A percentile compares a stretch with the other conserved stretches of the same genome.
Evolutionary conservation across 257 asterid genomes (phyloP).

Genomic region (Solanum appendiculatum): DNA sequence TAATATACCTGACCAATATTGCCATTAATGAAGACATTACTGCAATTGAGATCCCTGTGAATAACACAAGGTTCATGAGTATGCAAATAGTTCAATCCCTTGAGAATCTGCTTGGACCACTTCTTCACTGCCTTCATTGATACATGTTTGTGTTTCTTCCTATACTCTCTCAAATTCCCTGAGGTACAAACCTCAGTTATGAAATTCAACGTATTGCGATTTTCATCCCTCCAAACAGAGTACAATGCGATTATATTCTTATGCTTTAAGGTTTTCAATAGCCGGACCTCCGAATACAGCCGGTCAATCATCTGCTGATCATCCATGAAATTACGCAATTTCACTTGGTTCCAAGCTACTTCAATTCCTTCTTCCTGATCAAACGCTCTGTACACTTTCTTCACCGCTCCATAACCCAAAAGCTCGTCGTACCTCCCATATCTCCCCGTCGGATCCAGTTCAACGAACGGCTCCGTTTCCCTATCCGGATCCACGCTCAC

Average conservation of each 20-base stretch:
- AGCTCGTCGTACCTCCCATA: constrained; percentile 80
- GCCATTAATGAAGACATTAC: constrained; percentile 83
- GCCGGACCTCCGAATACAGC: constrained; percentile 48
- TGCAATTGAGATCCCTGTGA: constrained; percentile 77
- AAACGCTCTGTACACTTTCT: constrained; percentile 74
- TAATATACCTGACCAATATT: constrained; percentile 59
- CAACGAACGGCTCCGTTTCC: constrained; percentile 58
- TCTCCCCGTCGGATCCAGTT: constrained; percentile 55
- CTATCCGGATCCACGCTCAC: constrained; percentile 25
- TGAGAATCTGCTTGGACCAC: constrained; percentile 73
- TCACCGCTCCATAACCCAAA: constrained; percentile 65
- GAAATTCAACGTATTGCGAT: constrained; percentile 53
- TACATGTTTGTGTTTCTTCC: constrained; percentile 70
- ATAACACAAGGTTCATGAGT: constrained; percentile 67
- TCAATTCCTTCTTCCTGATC: constrained; percentile 89
- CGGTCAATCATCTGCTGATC: constrained; percentile 50
- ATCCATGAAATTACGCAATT: constrained; percentile 34
- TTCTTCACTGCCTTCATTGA: constrained; percentile 69
- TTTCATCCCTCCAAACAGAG: constrained; percentile 60
- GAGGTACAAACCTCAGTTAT: constrained; percentile 82
- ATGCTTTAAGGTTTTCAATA: constrained; percentile 37
- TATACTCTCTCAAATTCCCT: constrained; percentile 68
- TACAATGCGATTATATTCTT: constrained; percentile 47
- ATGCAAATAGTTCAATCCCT: constrained; percentile 69
- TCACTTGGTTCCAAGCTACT: constrained; percentile 92